Evolutionary conservation across 768 basidiomycete genomes (phyloP), one percentile per base, ranked within the genome.

Genomic region (Suillus sp.): DNA sequence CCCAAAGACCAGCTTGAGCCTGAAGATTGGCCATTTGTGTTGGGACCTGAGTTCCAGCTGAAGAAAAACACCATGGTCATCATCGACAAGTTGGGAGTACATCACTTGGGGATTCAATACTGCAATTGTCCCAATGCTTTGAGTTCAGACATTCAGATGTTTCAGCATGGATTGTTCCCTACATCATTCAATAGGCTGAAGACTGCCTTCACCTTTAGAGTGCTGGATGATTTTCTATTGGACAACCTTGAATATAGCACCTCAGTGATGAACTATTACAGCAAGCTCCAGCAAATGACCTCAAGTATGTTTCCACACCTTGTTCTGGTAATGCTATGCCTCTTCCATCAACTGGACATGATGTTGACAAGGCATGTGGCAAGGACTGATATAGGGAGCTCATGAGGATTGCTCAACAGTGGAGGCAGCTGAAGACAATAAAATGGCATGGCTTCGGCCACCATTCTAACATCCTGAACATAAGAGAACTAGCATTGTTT

Each of bases 161-260:
- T 32, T 32, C 30, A 5, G 5, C 30, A 32, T 32, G 30, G 30
- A 32, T 32, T 32, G 2, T 32, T 32, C 30, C 30, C 30, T 32
- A 32, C 30, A 32, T 32, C 30, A 4, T 54, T 27, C n/a, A 54
- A 27, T 7, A 27, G 11, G 34, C 51, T 2, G 1, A 27, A 35
- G 27, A 54, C 25, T 16, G 2, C 13, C 3, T 54, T 54, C 22
- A 54, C 25, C 18, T 54, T 54, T 13, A 30, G 18, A 3, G 53
- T 61, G 2, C 60, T 61, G 0, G 53, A 61, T 47, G 53, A 61
- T 18, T 61, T 61, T 20, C 45, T 34, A 20, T 11, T 51, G 45
- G 60, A 61, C 18, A 51, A 61, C 30, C 47, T 61, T 10, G 60
- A 61, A 51, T 61, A 54, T 20, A 20, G 43, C 4, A 61, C 60